phyloP scores from a whole-genome alignment of 345 rosid genomes.

The Moricandia moricandioides region DNA sequence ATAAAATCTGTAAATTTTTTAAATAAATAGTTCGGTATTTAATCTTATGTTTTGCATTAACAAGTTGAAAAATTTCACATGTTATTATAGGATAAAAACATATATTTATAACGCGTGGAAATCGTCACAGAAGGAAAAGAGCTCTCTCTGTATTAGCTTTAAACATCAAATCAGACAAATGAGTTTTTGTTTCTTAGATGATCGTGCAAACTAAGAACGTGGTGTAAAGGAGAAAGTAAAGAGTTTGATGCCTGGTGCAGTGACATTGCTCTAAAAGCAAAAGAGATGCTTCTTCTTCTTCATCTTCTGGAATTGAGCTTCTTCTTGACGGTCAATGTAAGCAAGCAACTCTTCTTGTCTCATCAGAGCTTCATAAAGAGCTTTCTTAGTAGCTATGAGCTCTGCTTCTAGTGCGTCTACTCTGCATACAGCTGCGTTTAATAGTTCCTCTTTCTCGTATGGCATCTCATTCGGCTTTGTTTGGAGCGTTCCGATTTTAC shows the following conservation, averaged over 20 bases:
- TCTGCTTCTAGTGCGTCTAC: constrained; percentile 99
- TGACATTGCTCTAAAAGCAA: constrained; percentile 20
- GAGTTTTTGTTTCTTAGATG: not conserved
- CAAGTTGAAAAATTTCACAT: constrained; percentile 10
- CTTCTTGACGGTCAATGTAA: constrained; percentile 88
- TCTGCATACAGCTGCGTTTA: constrained; percentile 96
- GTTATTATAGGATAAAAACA: not conserved
- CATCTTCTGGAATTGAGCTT: constrained; percentile 39
- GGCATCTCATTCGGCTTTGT: constrained; percentile 96
- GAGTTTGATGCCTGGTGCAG: not conserved
- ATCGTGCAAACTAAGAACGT: not conserved
- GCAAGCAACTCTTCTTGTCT: constrained; percentile 95
- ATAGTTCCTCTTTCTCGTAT: constrained; percentile 85
- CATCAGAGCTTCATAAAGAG: constrained; percentile 85
- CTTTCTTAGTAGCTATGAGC: constrained; percentile 94
- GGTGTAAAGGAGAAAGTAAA: not conserved
- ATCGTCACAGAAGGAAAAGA: constrained; percentile 7
- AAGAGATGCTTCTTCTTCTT: constrained; percentile 32
- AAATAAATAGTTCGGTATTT: not conserved
- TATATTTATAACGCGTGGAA: not conserved
- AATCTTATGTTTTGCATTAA: not conserved
- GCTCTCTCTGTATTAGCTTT: constrained; percentile 27
- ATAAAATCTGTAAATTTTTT: not conserved
- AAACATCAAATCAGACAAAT: constrained; percentile 11
- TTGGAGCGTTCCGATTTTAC: constrained; percentile 74